phyloP scores from a whole-genome alignment of 1,284 basidiomycete species.

The Cutaneotrichosporon cutaneum region DNA sequence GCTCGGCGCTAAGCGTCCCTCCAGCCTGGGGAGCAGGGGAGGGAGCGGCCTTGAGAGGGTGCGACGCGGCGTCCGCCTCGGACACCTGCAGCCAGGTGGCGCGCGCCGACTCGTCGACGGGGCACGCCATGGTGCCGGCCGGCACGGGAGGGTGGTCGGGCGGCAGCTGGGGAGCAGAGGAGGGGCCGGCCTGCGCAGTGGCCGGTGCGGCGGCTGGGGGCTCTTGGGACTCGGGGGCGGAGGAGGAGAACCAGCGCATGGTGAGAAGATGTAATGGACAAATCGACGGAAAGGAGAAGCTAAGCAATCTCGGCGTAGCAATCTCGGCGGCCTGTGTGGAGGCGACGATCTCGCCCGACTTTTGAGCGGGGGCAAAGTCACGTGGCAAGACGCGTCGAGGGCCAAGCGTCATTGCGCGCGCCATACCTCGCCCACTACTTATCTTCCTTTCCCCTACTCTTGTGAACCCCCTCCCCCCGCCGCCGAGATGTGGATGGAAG shows the following conservation, averaged over 20 bases:
- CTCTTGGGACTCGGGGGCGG: slow-evolving; percentile 8
- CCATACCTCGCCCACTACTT: not conserved
- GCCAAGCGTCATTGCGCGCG: not conserved
- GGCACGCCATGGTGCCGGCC: slow-evolving; percentile 60
- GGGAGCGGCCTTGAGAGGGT: slow-evolving; percentile 41
- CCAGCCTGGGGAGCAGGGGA: slow-evolving; percentile 30
- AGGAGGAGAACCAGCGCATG: slow-evolving; percentile 17
- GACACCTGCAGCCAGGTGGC: slow-evolving; percentile 51
- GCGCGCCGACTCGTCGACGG: slow-evolving; percentile 62
- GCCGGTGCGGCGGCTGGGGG: not conserved
- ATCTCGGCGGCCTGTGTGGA: no score
- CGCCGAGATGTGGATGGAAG: slow-evolving; percentile 6
- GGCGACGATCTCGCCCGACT: slow-evolving; percentile 10
- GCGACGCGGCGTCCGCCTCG: slow-evolving; percentile 32
- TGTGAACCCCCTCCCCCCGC: not conserved
- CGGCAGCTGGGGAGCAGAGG: slow-evolving; percentile 4
- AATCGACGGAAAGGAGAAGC: no score
- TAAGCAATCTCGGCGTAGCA: not conserved
- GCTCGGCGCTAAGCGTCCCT: slow-evolving; percentile 55
- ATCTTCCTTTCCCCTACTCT: not conserved
- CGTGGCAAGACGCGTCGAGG: slow-evolving; percentile 1
- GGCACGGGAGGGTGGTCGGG: slow-evolving; percentile 28
- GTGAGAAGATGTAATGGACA: not conserved
- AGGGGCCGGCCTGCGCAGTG: not conserved
- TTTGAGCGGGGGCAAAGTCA: slow-evolving; percentile 18